phyloP scores from a whole-genome alignment of 495 filamentous ascomycete species.

The Stereocaulon alpinum region DNA sequence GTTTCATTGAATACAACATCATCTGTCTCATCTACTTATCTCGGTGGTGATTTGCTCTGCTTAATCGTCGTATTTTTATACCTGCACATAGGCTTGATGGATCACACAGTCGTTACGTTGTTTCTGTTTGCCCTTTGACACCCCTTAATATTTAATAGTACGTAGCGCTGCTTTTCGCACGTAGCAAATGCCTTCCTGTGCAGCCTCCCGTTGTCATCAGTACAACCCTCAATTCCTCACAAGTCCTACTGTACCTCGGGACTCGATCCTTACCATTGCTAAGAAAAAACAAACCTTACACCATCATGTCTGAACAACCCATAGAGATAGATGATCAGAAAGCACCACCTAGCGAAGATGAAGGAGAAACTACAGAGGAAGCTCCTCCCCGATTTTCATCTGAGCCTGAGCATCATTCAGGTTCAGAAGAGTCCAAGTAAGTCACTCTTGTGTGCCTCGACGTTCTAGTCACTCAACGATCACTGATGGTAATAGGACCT shows the following conservation, averaged over 20 bases:
- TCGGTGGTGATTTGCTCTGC: constrained; percentile 11
- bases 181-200: constrained; percentile 4
- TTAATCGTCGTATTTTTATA: not conserved
- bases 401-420: constrained; percentile 15
- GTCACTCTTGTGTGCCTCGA: not conserved
- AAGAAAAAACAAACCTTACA: not conserved
- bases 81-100: not conserved
- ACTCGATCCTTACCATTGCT: not conserved
- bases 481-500: constrained; percentile 34
- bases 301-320: constrained; percentile 2
- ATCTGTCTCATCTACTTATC: constrained; percentile 9
- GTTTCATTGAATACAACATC: constrained; percentile 6
- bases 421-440: constrained; percentile 20
- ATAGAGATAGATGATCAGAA: constrained; percentile 18
- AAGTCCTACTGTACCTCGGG: not conserved
- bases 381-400: constrained; percentile 10
- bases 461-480: not conserved
- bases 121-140: not conserved
- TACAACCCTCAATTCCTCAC: not conserved
- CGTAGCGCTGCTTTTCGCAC: not conserved
- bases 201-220: not conserved
- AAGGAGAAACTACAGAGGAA: not conserved
- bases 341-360: not conserved
- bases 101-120: constrained; percentile 5
- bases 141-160: not conserved